Percentiles rank a stretch among this genome's conserved stretches.
phyloP scores from a whole-genome alignment of 2,329 filamentous ascomycete species.

The Apiospora phragmitis region DNA sequence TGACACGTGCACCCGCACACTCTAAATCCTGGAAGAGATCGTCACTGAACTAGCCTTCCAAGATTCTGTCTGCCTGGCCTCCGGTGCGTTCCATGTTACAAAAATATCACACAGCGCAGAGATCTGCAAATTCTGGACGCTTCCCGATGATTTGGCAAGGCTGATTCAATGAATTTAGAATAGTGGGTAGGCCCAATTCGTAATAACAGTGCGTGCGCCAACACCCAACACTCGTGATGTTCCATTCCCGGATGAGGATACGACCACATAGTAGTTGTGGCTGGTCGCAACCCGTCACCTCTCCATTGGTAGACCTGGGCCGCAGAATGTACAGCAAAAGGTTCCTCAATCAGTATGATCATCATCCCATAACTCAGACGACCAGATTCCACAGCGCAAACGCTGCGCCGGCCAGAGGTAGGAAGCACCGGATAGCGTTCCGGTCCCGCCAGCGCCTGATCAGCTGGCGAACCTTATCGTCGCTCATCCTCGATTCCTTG shows the following conservation, averaged over 20 bases:
- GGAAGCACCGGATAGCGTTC: slow-evolving; percentile 25
- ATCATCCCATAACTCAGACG: slow-evolving; percentile 11
- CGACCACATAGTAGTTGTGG: not conserved
- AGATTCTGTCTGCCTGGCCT: slow-evolving; percentile 2
- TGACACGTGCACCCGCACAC: not conserved
- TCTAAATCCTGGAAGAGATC: slow-evolving; percentile 1
- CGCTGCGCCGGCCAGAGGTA: slow-evolving; percentile 30
- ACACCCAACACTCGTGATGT: too few relatives aligned
- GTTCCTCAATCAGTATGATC: not conserved
- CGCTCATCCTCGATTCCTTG: slow-evolving; percentile 18
- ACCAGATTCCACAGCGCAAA: slow-evolving; percentile 30
- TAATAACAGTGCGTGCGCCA: not conserved
- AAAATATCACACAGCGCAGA: not conserved
- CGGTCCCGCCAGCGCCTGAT: slow-evolving; percentile 28
- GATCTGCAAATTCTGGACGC: not conserved
- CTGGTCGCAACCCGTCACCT: not conserved
- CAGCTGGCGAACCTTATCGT: slow-evolving; percentile 25
- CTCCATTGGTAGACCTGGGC: not conserved
- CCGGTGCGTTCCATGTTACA: not conserved
- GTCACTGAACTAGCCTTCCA: not conserved
- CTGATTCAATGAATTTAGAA: not conserved
- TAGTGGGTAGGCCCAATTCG: not conserved
- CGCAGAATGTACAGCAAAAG: not conserved
- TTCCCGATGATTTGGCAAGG: not conserved
- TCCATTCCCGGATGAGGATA: not conserved